Evolutionary conservation across 495 filamentous ascomycete genomes (phyloP).

Genomic region (Aspergillus sparsus): DNA sequence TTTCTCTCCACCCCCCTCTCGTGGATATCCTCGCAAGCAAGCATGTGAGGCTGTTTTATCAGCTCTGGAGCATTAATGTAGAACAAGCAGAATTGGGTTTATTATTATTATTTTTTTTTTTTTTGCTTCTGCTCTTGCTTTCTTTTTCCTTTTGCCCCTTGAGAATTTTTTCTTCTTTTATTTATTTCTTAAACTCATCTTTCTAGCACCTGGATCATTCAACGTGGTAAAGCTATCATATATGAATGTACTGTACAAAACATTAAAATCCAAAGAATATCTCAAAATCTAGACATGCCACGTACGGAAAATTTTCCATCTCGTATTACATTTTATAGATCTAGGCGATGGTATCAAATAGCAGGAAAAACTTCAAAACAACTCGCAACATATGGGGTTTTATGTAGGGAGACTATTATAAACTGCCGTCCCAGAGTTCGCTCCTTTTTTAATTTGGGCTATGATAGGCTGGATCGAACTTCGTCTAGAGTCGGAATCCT

Average conservation of each 20-base stretch:
- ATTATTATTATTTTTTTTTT: too few relatives aligned
- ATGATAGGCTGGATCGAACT: conserved; percentile 29
- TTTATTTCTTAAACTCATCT: neutral
- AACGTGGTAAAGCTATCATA: conserved; percentile 12
- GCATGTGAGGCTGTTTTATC: conserved; percentile 16
- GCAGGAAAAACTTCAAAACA: neutral
- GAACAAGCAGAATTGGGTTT: conserved; percentile 33
- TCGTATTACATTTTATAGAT: neutral
- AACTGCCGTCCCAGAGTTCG: neutral
- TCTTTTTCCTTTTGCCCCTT: neutral
- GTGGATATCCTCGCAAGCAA: conserved; percentile 39
- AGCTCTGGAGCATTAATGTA: conserved; percentile 26
- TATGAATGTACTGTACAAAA: conserved; percentile 27
- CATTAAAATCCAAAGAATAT: neutral
- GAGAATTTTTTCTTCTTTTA: conserved; percentile 9
- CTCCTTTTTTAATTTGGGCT: neutral
- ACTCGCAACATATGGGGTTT: neutral
- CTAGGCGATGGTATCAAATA: conserved; percentile 2
- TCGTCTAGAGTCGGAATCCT: conserved; percentile 43
- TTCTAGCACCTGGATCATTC: neutral
- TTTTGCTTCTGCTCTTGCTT: conserved; percentile 16
- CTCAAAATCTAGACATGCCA: neutral
- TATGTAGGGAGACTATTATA: neutral
- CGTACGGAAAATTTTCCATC: neutral
- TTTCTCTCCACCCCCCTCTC: conserved; percentile 25